Conservation (phyloP, 257 asterid genomes). For the Nicotiana paniculata region DNA sequence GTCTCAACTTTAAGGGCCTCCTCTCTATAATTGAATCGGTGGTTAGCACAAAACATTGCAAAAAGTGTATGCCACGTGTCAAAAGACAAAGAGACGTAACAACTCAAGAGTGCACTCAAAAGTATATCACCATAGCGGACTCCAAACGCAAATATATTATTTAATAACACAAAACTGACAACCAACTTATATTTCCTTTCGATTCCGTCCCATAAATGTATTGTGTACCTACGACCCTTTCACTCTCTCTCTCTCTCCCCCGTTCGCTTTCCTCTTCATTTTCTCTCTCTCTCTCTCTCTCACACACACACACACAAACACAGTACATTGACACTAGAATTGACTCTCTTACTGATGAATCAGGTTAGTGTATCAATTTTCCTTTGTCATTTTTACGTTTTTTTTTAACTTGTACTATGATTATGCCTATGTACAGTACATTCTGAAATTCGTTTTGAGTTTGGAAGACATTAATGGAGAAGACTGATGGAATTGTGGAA, state of each 20-base stretch:
- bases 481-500: background rate
- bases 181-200: slow-evolving; percentile 37
- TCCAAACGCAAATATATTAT: slow-evolving; percentile 36
- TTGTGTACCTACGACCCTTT: background rate
- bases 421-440: background rate
- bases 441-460: background rate
- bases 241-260: background rate
- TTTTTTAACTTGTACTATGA: background rate
- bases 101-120: slow-evolving; percentile 17
- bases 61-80: background rate
- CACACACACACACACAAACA: slow-evolving; percentile 5
- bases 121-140: slow-evolving; percentile 58
- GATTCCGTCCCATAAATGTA: slow-evolving; percentile 47
- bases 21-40: too few species aligned
- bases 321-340: background rate
- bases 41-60: too few species aligned
- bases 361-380: slow-evolving; percentile 5
- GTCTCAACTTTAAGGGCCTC: too few species aligned
- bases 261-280: slow-evolving; percentile 18
- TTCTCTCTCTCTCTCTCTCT: slow-evolving; percentile 15
- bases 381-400: background rate
- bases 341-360: slow-evolving; percentile 8
- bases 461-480: background rate
- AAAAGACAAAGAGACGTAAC: background rate
- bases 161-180: slow-evolving; percentile 4